These are phyloP conservation scores for Orobanche coerulescens DNA, from an alignment of 257 asterid species.

Conservation along the genomic window DNA sequence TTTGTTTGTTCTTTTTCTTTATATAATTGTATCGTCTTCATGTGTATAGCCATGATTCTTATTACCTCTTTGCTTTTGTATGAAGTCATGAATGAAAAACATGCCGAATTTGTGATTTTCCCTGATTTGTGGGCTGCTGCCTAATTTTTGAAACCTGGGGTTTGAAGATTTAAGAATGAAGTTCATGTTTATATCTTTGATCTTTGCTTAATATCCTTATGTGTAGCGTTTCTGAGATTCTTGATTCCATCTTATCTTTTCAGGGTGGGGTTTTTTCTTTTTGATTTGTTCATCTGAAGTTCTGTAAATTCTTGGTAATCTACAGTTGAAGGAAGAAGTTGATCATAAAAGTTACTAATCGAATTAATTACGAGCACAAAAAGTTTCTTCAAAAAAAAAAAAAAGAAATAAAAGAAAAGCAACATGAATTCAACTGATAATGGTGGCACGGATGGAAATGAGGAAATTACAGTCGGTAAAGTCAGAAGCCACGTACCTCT, in stretches of 20 bases:
- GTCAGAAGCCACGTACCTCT: slow-evolving; percentile 28
- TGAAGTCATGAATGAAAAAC: too few species aligned
- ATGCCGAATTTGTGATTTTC: not conserved
- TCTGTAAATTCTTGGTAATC: not conserved
- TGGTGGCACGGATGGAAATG: slow-evolving; percentile 29
- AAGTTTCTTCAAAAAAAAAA: not conserved
- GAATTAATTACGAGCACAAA: not conserved
- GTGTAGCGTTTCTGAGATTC: not conserved
- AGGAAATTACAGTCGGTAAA: slow-evolving; percentile 25
- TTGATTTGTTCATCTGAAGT: not conserved
- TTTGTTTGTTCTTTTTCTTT: not conserved
- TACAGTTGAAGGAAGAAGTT: not conserved
- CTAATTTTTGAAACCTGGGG: not conserved
- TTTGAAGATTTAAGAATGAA: not conserved
- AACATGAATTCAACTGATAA: slow-evolving; percentile 41
- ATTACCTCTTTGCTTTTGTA: not conserved
- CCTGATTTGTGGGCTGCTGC: not conserved
- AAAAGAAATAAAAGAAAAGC: too few species aligned
- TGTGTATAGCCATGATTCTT: not conserved
- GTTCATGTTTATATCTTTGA: not conserved
- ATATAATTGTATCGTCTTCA: too few species aligned
- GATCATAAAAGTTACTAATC: not conserved
- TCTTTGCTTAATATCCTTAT: not conserved
- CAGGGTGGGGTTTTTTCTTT: not conserved
- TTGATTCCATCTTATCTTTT: not conserved